A percentile compares a stretch with the other conserved stretches of the same genome.
Conservation (phyloP, 345 rosid genomes). For the Combretum micranthum region DNA sequence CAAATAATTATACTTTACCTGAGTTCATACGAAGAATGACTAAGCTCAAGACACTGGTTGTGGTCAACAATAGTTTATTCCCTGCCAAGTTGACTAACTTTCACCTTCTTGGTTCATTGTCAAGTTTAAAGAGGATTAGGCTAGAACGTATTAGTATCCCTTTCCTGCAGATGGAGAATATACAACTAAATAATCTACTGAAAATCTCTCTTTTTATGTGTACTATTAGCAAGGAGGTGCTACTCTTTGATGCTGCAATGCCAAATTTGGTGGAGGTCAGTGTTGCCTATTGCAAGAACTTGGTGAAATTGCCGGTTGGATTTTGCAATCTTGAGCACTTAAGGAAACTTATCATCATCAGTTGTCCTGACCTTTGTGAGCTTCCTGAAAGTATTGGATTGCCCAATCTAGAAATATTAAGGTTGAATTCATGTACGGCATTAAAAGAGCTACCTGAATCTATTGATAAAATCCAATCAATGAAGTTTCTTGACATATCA, state of each 20-base stretch:
- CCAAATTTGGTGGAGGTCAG: constrained; percentile 42
- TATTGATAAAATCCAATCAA: constrained; percentile 14
- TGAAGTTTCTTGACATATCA: constrained; percentile 40
- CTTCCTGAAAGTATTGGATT: constrained; percentile 39
- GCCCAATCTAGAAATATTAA: constrained; percentile 26
- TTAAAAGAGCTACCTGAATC: constrained; percentile 35
- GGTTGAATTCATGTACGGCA: constrained; percentile 36
- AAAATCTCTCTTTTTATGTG: constrained; percentile 47
- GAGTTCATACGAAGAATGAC: constrained; percentile 35
- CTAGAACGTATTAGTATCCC: constrained; percentile 34
- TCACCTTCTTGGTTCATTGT: constrained; percentile 18
- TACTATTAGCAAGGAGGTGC: constrained; percentile 19
- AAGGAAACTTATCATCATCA: constrained; percentile 44
- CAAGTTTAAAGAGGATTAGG: constrained; percentile 54
- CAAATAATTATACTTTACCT: constrained; percentile 38
- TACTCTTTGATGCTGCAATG: constrained; percentile 7
- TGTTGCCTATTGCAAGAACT: constrained; percentile 41
- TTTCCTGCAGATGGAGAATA: neutral
- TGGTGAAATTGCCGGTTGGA: constrained; percentile 28
- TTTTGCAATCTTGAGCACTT: constrained; percentile 21
- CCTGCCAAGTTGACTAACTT: constrained; percentile 33
- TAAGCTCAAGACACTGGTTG: constrained; percentile 38
- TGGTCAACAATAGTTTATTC: constrained; percentile 28
- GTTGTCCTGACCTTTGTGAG: constrained; percentile 34
- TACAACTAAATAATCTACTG: constrained; percentile 20